These are phyloP conservation scores for Pseudozyma sp. DNA, from an alignment of 1,284 basidiomycete genomes.

Conservation along the genomic window DNA sequence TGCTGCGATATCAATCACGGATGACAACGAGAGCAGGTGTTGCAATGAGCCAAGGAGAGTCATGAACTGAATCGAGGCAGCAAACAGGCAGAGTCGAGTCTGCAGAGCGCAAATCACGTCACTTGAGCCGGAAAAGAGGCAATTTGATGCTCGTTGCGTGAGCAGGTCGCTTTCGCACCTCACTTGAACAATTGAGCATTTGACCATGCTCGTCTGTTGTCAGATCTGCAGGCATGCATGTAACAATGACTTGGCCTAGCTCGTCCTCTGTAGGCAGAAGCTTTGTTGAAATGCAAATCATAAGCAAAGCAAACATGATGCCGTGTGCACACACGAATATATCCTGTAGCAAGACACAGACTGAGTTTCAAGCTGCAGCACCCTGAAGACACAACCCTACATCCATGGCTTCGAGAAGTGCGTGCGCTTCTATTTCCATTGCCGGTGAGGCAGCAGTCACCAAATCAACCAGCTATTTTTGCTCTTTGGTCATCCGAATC, in stretches of 20 bases:
- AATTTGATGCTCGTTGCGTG: slow-evolving; percentile 14
- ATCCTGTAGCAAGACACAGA: too few species aligned
- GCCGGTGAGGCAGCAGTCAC: too few species aligned
- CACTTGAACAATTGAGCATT: neutral
- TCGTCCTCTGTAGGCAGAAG: too few species aligned
- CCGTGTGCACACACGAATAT: too few species aligned
- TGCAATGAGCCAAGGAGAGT: neutral
- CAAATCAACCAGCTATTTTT: too few species aligned
- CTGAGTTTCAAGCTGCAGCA: too few species aligned
- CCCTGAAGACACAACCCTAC: too few species aligned
- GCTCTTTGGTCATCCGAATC: too few species aligned
- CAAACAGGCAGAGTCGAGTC: neutral
- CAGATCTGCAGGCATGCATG: slow-evolving; percentile 6
- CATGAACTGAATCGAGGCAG: slow-evolving; percentile 2
- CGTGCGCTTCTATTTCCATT: too few species aligned
- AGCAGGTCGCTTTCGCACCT: neutral
- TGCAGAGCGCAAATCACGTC: slow-evolving; percentile 34
- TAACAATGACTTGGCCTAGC: neutral
- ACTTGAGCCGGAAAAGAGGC: slow-evolving; percentile 32
- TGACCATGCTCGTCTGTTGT: neutral
- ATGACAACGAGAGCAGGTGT: slow-evolving; percentile 11
- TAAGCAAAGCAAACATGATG: too few species aligned
- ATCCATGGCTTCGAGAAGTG: too few species aligned
- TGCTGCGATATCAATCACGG: slow-evolving; percentile 9
- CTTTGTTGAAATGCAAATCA: too few species aligned